Percentiles rank a stretch among this genome's conserved stretches.
These are phyloP conservation scores for Leccinellum albellum DNA, from an alignment of 768 basidiomycete species.

Conservation along the genomic window DNA sequence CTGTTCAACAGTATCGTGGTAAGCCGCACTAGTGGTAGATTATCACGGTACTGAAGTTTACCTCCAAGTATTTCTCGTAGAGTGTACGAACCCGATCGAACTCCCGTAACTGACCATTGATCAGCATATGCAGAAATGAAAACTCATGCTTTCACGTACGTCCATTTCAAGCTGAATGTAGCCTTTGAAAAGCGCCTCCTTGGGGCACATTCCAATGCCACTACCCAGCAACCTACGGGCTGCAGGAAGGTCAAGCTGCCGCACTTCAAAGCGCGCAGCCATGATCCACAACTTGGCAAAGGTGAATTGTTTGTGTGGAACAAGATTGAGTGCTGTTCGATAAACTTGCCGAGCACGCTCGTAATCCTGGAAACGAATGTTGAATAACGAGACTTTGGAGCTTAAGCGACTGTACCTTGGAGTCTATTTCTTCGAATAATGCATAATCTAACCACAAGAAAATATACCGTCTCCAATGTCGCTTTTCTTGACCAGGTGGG, in stretches of 20 bases:
- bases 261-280: constrained; percentile 89
- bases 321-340: constrained; percentile 80
- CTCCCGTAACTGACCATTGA: constrained; percentile 66
- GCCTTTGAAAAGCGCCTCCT: constrained; percentile 91
- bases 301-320: constrained; percentile 96
- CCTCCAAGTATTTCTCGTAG: constrained; percentile 94
- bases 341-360: constrained; percentile 86
- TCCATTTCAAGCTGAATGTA: constrained; percentile 94
- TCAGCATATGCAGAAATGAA: constrained; percentile 5
- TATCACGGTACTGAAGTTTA: constrained; percentile 28
- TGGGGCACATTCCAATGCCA: constrained; percentile 93
- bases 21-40: neutral
- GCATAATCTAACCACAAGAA: constrained; percentile 96
- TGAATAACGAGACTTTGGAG: neutral
- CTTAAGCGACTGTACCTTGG: constrained; percentile 52
- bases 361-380: constrained; percentile 56
- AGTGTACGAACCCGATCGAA: constrained; percentile 90
- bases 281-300: constrained; percentile 96
- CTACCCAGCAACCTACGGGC: constrained; percentile 88
- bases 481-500: constrained; percentile 89
- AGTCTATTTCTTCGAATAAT: constrained; percentile 93
- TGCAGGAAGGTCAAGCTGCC: constrained; percentile 73
- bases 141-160: constrained; percentile 38
- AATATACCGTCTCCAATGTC: constrained; percentile 87
- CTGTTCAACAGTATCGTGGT: constrained; percentile 31